Percentiles rank a stretch among this genome's conserved stretches.
These are phyloP conservation scores for Arthrobotrys megalospora DNA, from an alignment of 2,329 filamentous ascomycete genomes.

Conservation along the genomic window DNA sequence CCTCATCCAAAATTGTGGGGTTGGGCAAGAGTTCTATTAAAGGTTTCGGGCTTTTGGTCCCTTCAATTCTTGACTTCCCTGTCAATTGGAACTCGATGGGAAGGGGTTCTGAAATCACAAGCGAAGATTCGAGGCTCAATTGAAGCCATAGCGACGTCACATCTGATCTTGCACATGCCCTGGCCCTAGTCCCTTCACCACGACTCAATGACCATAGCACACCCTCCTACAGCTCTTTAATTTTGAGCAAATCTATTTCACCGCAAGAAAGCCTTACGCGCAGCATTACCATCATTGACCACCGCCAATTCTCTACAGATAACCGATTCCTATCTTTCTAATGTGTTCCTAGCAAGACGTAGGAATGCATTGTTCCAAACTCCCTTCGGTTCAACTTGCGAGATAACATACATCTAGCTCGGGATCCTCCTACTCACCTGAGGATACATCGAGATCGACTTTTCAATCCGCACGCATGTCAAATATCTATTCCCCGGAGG, in stretches of 20 bases:
- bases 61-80: neutral
- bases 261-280: neutral
- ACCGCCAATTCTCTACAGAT: neutral
- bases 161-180: conserved; percentile 11
- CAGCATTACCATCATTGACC: neutral
- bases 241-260: neutral
- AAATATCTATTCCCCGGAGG: conserved; percentile 43
- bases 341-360: conserved; percentile 56
- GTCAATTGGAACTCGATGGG: conserved; percentile 39
- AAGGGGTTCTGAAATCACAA: conserved; percentile 41
- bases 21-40: conserved; percentile 2
- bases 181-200: conserved; percentile 3
- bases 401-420: conserved; percentile 51
- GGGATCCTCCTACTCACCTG: conserved; percentile 6
- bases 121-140: conserved; percentile 36
- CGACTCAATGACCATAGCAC: conserved; percentile 14
- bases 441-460: conserved; percentile 15
- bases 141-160: conserved; percentile 56
- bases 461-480: conserved; percentile 39
- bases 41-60: neutral
- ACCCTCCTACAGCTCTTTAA: neutral
- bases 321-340: conserved; percentile 6
- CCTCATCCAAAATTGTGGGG: neutral
- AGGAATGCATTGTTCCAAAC: conserved; percentile 55
- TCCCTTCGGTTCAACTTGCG: conserved; percentile 53